Percentiles rank a stretch among this genome's conserved stretches.
phyloP scores from a whole-genome alignment of 2,329 filamentous ascomycete genomes.

The Colletotrichum sp. region DNA sequence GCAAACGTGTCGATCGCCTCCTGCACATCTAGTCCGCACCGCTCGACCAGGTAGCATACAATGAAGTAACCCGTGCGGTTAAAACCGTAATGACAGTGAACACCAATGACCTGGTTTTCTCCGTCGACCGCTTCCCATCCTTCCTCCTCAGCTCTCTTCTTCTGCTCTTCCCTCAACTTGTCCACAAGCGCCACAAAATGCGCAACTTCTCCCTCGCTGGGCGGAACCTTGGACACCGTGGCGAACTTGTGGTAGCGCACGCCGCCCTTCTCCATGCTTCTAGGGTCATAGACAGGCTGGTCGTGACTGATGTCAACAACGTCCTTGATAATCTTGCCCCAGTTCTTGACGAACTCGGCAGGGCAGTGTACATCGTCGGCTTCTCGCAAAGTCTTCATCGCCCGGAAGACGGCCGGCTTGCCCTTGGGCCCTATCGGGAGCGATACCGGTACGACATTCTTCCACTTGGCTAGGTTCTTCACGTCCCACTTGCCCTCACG shows the following conservation, averaged over 20 bases:
- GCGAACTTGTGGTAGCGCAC: slow-evolving; percentile 85
- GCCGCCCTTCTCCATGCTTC: slow-evolving; percentile 67
- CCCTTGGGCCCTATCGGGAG: slow-evolving; percentile 66
- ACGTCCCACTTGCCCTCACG: slow-evolving; percentile 97
- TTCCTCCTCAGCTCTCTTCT: slow-evolving; percentile 45
- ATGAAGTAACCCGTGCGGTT: slow-evolving; percentile 94
- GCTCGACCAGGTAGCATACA: slow-evolving; percentile 88
- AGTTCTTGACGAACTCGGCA: slow-evolving; percentile 69
- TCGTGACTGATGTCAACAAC: slow-evolving; percentile 93
- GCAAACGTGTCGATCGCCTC: slow-evolving; percentile 83
- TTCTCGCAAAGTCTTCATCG: slow-evolving; percentile 92
- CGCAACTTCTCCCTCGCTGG: slow-evolving; percentile 59
- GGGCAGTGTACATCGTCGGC: slow-evolving; percentile 86
- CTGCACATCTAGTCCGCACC: slow-evolving; percentile 72
- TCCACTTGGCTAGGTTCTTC: slow-evolving; percentile 94
- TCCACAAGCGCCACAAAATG: slow-evolving; percentile 63
- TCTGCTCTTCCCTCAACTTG: slow-evolving; percentile 61
- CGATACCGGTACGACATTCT: slow-evolving; percentile 78
- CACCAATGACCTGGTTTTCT: slow-evolving; percentile 65
- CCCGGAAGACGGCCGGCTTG: slow-evolving; percentile 70
- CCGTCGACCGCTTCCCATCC: slow-evolving; percentile 43
- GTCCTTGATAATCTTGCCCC: slow-evolving; percentile 71
- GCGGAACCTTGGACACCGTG: slow-evolving; percentile 90
- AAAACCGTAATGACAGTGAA: slow-evolving; percentile 96
- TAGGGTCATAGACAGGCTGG: slow-evolving; percentile 85